Evolutionary conservation across 2,329 filamentous ascomycete species (phyloP).

Genomic region (Tolypocladium ovalisporum): DNA sequence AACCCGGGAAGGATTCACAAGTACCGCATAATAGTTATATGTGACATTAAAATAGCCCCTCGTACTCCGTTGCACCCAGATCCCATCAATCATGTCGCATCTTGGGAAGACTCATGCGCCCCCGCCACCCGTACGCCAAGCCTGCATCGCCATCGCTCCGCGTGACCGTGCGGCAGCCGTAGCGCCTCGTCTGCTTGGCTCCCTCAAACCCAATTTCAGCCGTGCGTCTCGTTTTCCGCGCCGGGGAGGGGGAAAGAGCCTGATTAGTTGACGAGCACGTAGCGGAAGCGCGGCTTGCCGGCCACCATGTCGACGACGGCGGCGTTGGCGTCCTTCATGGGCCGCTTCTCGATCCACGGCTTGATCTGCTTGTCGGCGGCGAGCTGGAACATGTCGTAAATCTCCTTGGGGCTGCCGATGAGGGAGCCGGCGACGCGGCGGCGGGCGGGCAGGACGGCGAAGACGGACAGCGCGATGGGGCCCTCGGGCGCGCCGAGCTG

Average conservation of each 20-base stretch:
- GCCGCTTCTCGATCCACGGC: conserved; percentile 43
- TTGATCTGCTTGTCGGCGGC: conserved; percentile 43
- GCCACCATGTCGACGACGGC: conserved; percentile 44
- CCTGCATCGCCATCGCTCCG: neutral
- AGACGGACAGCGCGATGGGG: conserved; percentile 12
- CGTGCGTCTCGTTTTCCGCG: too few relatives aligned
- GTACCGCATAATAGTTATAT: too few relatives aligned
- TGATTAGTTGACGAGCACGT: conserved; percentile 33
- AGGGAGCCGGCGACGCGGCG: conserved; percentile 32
- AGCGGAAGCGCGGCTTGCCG: conserved; percentile 39
- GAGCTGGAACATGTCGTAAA: conserved; percentile 47
- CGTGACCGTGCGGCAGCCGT: neutral
- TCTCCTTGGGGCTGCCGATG: conserved; percentile 43
- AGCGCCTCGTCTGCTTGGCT: neutral
- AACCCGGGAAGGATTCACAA: neutral
- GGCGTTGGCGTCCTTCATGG: conserved; percentile 45
- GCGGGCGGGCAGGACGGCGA: conserved; percentile 43
- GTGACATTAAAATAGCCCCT: neutral
- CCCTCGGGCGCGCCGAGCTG: conserved; percentile 41
- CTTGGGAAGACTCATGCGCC: neutral
- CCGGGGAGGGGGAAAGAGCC: too few relatives aligned
- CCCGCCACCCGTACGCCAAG: neutral
- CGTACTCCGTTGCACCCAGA: neutral
- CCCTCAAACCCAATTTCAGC: neutral
- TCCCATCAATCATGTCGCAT: neutral